Conservation (phyloP, 2,329 filamentous ascomycete species). For the Cryphonectria radicalis region DNA sequence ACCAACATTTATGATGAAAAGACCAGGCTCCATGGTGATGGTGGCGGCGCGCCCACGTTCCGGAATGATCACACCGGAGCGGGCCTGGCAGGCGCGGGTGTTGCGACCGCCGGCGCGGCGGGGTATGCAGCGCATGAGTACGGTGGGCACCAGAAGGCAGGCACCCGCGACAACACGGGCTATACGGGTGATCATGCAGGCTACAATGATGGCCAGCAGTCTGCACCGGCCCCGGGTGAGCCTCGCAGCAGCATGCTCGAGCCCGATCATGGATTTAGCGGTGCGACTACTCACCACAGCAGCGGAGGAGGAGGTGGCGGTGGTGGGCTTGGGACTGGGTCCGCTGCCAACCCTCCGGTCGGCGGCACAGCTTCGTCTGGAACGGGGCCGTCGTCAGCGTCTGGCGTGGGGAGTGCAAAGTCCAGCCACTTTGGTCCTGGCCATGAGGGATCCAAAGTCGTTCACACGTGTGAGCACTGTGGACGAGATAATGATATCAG, state of each 20-base stretch:
- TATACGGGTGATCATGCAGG: slow-evolving; percentile 20
- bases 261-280: slow-evolving; percentile 10
- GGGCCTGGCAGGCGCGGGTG: slow-evolving; percentile 11
- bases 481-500: slow-evolving; percentile 33
- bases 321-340: background rate
- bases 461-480: slow-evolving; percentile 32
- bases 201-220: slow-evolving; percentile 7
- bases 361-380: slow-evolving; percentile 2
- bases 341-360: background rate
- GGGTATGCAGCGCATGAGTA: slow-evolving; percentile 29
- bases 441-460: slow-evolving; percentile 31
- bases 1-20: slow-evolving; percentile 21
- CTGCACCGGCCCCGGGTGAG: slow-evolving; percentile 4
- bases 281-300: background rate
- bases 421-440: slow-evolving; percentile 32
- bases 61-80: slow-evolving; percentile 24
- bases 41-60: slow-evolving; percentile 24
- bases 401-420: background rate
- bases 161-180: background rate
- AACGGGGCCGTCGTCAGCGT: background rate
- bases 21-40: slow-evolving; percentile 18
- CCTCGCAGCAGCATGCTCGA: slow-evolving; percentile 29
- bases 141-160: slow-evolving; percentile 20
- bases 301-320: too few species aligned
- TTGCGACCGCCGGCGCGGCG: slow-evolving; percentile 18